Evolutionary conservation across 345 rosid genomes (phyloP).

Genomic region (Rhodomyrtus tomentosa): DNA sequence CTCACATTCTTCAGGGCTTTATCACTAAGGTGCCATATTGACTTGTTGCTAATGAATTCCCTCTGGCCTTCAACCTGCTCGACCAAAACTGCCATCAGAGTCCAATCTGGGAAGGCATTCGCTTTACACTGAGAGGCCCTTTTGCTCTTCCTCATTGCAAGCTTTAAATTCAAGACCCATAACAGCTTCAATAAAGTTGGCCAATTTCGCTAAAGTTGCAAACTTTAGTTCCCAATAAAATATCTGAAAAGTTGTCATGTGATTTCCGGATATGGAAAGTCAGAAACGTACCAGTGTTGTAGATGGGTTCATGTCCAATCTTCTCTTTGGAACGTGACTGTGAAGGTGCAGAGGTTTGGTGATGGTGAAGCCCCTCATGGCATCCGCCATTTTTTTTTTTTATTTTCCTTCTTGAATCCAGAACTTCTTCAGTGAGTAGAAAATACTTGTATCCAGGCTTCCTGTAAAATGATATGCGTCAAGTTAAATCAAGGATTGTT

Average conservation of each 20-base stretch:
- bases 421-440: too few species aligned
- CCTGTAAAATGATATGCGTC: too few species aligned
- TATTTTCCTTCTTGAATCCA: not conserved
- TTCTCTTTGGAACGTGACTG: slow-evolving; percentile 3
- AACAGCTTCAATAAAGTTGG: not conserved
- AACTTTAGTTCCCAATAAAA: not conserved
- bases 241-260: not conserved
- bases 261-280: not conserved
- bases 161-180: not conserved
- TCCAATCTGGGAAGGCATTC: slow-evolving; percentile 60
- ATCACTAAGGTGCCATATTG: slow-evolving; percentile 80
- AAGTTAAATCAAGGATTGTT: too few species aligned
- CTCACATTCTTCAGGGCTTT: slow-evolving; percentile 65
- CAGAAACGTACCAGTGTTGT: slow-evolving; percentile 15
- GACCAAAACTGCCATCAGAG: slow-evolving; percentile 77
- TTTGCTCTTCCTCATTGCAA: slow-evolving; percentile 9
- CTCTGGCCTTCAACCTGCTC: slow-evolving; percentile 65
- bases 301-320: slow-evolving; percentile 13
- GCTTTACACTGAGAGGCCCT: slow-evolving; percentile 25
- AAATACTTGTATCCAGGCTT: too few species aligned
- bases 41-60: slow-evolving; percentile 56
- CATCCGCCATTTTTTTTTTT: slow-evolving; percentile 45
- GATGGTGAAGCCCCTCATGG: slow-evolving; percentile 35
- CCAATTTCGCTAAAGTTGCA: not conserved
- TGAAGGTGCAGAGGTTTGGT: slow-evolving; percentile 15